Base-by-base conservation (phyloP, 768 basidiomycete genomes). In the Trametes maxima region DNA sequence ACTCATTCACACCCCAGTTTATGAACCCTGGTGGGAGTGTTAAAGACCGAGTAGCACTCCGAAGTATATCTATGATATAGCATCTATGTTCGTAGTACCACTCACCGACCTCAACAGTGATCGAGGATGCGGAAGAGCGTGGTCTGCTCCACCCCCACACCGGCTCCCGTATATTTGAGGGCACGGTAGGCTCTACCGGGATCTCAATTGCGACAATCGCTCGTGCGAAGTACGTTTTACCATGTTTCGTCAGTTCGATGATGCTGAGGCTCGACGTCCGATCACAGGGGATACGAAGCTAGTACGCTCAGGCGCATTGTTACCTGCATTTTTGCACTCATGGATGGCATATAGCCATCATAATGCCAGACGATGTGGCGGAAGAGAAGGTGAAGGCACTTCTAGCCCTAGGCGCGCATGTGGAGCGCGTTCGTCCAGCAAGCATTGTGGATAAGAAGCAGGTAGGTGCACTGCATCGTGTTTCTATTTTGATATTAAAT, bases 381-480 rank as follows among this genome's bases (percentile, higher is more conserved):
- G 83, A 88, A 58, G 96, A 99, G 74, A 99, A 99, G 70, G 88
- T 94, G 2, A 87, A 89, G 65, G 88, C 92, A 0, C 76, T 98
- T 19, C 79, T 82, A 57, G 85, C 89, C 1, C 84, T 98, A 0
- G 96, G 96, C 6, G 95, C 95, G 0, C 78, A 85, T n/a, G 91
- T 98, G 1, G 90, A 93, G 69, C 83, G 90, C 54, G 94, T 95
- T 28, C 82, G 94, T n/a, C 94, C 94, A 4, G 91, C 93, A 4
- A 96, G 95, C 67, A 98, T 98, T 62, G 90, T 99, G 13, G 96
- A 98, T 77, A 93, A 94, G 75, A 94, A 94, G 72, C 95, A 97
- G 84, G 92, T 88, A 52, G 43, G 80, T 45, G 16, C 12, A 24
- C 21, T 11, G n/a, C 28, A 33, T 33, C 28, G 28, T 33, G 8